Percentiles rank a stretch among this genome's conserved stretches.
phyloP scores from a whole-genome alignment of 2,329 filamentous ascomycete species.

The Microascus cirrosus region DNA sequence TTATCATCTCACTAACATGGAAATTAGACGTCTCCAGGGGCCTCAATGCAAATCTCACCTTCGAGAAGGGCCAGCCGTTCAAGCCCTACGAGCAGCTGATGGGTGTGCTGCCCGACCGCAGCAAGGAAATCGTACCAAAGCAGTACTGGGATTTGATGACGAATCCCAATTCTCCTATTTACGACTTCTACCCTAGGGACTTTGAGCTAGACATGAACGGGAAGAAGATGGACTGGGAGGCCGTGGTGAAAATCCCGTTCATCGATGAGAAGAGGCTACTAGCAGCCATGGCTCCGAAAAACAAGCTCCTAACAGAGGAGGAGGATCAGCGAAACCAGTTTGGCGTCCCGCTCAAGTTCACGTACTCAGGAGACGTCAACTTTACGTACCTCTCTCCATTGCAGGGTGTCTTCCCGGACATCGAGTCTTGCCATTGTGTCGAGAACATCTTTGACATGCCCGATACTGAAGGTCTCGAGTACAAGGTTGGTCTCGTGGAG shows the following conservation, averaged over 20 bases:
- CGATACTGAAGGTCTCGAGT: slow-evolving; percentile 78
- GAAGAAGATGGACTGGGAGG: slow-evolving; percentile 99
- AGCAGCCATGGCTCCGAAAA: slow-evolving; percentile 74
- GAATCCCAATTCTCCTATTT: slow-evolving; percentile 77
- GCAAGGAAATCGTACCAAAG: slow-evolving; percentile 85
- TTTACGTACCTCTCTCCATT: slow-evolving; percentile 83
- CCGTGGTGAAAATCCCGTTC: slow-evolving; percentile 97
- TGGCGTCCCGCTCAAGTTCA: slow-evolving; percentile 87
- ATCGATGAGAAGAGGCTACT: slow-evolving; percentile 87
- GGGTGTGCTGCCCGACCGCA: slow-evolving; percentile 94
- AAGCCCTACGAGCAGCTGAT: slow-evolving; percentile 92
- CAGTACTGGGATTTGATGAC: slow-evolving; percentile 93
- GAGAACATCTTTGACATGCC: slow-evolving; percentile 96
- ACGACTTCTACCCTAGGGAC: slow-evolving; percentile 95
- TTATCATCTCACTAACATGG: slow-evolving; percentile 10
- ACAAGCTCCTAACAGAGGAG: slow-evolving; percentile 62
- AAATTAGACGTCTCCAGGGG: slow-evolving; percentile 75
- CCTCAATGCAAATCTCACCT: slow-evolving; percentile 76
- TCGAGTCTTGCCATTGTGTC: slow-evolving; percentile 77
- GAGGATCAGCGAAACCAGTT: slow-evolving; percentile 82
- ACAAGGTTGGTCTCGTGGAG: slow-evolving; percentile 71
- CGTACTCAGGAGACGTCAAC: slow-evolving; percentile 65
- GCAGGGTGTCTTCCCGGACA: slow-evolving; percentile 80
- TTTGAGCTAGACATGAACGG: slow-evolving; percentile 99
- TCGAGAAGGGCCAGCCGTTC: slow-evolving; percentile 91